These are phyloP conservation scores for Fusarium sp. DNA, from an alignment of 2,329 filamentous ascomycete species.

Conservation along the genomic window DNA sequence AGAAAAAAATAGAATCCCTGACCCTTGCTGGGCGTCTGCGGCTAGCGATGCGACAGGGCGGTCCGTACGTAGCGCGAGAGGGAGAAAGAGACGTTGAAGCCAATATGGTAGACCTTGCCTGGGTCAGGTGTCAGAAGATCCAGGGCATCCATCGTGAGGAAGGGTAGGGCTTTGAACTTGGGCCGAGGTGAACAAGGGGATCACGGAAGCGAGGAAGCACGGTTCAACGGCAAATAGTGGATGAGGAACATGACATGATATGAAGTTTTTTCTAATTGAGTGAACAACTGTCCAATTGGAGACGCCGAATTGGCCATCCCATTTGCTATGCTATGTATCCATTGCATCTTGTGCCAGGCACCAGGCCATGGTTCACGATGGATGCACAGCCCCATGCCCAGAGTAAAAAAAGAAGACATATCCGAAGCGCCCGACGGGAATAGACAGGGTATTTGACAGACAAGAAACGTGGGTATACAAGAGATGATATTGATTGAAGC, in stretches of 20 bases:
- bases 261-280: not conserved
- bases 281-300: slow-evolving; percentile 12
- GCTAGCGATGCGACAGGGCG: slow-evolving; percentile 31
- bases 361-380: slow-evolving; percentile 38
- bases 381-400: slow-evolving; percentile 28
- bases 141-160: not conserved
- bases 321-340: slow-evolving; percentile 1
- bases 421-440: slow-evolving; percentile 30
- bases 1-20: not conserved
- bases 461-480: slow-evolving; percentile 21
- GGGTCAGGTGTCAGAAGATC: slow-evolving; percentile 11
- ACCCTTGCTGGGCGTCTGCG: slow-evolving; percentile 18
- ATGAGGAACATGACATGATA: not conserved
- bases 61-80: slow-evolving; percentile 28
- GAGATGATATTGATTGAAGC: slow-evolving; percentile 12
- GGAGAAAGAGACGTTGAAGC: slow-evolving; percentile 1
- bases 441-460: slow-evolving; percentile 32
- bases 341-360: slow-evolving; percentile 20
- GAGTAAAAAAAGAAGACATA: slow-evolving; percentile 2
- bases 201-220: not conserved
- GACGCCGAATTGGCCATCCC: not conserved
- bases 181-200: not conserved
- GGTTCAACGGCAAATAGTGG: not conserved
- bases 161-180: not conserved
- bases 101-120: not conserved